phyloP scores from a whole-genome alignment of 257 asterid species.

The Solanum phureja region DNA sequence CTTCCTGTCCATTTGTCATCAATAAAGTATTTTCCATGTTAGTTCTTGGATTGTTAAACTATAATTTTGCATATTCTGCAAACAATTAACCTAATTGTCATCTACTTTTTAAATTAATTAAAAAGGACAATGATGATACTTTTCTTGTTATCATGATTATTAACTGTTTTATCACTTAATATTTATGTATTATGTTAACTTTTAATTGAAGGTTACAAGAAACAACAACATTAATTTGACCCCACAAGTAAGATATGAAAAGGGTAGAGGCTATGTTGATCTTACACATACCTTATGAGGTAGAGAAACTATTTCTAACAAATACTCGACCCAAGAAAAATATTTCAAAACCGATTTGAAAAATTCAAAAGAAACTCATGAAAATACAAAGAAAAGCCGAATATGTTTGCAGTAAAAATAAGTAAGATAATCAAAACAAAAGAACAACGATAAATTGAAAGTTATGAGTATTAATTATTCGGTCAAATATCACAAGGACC shows the following conservation, averaged over 20 bases:
- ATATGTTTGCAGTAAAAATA: background rate
- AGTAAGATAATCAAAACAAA: background rate
- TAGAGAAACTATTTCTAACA: background rate
- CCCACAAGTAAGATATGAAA: background rate
- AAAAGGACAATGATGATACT: background rate
- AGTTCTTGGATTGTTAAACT: background rate
- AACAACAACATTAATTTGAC: background rate
- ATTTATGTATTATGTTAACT: background rate
- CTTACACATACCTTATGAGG: background rate
- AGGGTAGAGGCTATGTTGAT: background rate
- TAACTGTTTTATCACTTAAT: too few relatives aligned
- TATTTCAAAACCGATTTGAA: background rate
- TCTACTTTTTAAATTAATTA: background rate
- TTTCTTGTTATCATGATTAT: background rate
- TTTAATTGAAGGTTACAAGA: background rate
- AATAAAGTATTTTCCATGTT: background rate
- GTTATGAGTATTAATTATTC: too few relatives aligned
- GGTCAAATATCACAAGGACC: background rate
- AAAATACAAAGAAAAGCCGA: too few relatives aligned
- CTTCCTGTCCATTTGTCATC: slow-evolving; percentile 26
- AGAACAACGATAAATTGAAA: too few relatives aligned
- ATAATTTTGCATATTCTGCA: background rate
- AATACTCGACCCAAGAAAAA: background rate
- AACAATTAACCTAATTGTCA: background rate
- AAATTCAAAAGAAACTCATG: too few relatives aligned